Evolutionary conservation across 768 basidiomycete genomes (phyloP), one percentile per base, ranked within the genome.

Genomic region (Rhizopogon rudus): DNA sequence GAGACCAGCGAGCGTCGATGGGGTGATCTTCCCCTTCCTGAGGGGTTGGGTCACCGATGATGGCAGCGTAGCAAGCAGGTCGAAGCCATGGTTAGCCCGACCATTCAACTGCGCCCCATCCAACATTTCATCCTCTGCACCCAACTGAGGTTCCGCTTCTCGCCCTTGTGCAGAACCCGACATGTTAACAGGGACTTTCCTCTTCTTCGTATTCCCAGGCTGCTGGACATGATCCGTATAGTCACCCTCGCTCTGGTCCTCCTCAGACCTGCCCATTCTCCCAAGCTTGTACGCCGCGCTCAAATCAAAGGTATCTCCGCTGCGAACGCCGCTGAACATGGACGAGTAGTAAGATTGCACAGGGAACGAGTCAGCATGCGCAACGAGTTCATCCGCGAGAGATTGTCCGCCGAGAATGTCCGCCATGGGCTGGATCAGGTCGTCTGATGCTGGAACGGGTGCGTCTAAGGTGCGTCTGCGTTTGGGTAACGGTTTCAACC

Each of bases 121-220:
- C 49, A 60, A 65, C 12, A 61, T 61, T 57, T 78, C 81, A 50
- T 77, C 76, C 49, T 75, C 76, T 22, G 70, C 77, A 12, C 75
- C 74, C 40, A 76, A 74, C 51, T 66, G 64, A 40, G 77, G 75
- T 54, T 69, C 66, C 53, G 60, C 65, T 55, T 80, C 78, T 43
- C 76, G 77, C 52, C 77, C 76, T 43, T 67, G 72, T 44, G 65
- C 69, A 40, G 71, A 67, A 50, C 73, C 71, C 14, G 74, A 67
- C 52, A 73, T 65, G 67, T 88, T 86, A 39, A 82, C 80, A 1
- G 91, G 91, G 3, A 93, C 90, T 67, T 93, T 93, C 46, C 91
- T 78, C 73, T 93, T 93, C 81, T 93, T 93, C 46, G 88, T 87
- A 63, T 93, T 93, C 7, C 86, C 86, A 3, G 84, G 88, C 59